Evolutionary conservation across 2,329 filamentous ascomycete species (phyloP), one percentile per base, ranked within the genome.

Genomic region (Aspergillus felis): DNA sequence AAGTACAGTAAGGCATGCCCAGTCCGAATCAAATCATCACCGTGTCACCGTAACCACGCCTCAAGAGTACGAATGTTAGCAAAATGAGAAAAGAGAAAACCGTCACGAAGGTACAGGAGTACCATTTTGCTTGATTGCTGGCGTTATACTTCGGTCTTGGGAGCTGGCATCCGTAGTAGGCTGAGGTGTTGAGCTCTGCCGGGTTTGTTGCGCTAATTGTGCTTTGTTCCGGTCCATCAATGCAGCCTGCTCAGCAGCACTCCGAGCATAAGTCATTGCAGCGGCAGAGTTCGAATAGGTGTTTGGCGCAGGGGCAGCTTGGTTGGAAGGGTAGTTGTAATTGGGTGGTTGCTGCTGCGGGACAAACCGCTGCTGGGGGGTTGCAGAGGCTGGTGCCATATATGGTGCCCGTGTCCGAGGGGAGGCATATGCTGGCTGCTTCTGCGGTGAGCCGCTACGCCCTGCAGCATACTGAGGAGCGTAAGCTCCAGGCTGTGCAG

Each of bases 211-310:
- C 4, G 71, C 68, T 50, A 75, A 55, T 47, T 76, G 74, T n/a
- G 70, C 66, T 59, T 72, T 74, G 48, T 71, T 73, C 41, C 72
- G 67, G 35, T 75, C 73, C 66, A 75, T 73, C 48, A 75, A 53
- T 2, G 69, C 67, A 24, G 73, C 73, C 60, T 77, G 75, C 53
- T 77, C 75, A 44, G 74, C 70, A 17, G 73, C 71, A 64, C 67
- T 76, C 27, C 75, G 70, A 25, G 72, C 65, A 62, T 74, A 74
- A n/a, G 70, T 68, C 35, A 71, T 66, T 29, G 69, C 66, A 12
- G 71, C 68, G 12, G 74, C 69, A 12, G 66, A 73, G 54, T 73
- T 76, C 24, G 72, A 61, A 52, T 74, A 74, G 17, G 62, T 57
- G 14, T 63, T 58, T 9, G 73, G 67, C 44, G 68, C 61, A 14